These are phyloP conservation scores for Blastomyces silverae DNA, from an alignment of 2,329 filamentous ascomycete genomes.

Conservation along the genomic window DNA sequence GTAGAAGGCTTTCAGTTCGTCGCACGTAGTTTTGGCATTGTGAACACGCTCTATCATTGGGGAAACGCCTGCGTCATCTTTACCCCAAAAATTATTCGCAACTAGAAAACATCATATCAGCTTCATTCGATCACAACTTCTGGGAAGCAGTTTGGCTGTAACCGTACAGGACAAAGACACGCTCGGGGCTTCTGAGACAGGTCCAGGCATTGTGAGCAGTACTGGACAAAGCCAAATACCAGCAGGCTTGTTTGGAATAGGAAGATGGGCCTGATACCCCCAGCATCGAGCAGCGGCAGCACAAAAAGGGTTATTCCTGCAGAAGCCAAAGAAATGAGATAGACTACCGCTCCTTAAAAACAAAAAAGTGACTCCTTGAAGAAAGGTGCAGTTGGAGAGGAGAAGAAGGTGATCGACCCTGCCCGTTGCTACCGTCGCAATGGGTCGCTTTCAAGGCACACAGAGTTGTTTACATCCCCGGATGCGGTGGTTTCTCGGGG, in stretches of 20 bases:
- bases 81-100: conserved; percentile 99
- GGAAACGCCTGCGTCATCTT: conserved; percentile 90
- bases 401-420: not conserved
- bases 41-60: conserved; percentile 93
- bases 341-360: not conserved
- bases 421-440: not conserved
- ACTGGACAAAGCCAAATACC: not conserved
- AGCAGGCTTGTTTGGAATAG: conserved; percentile 4
- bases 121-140: not conserved
- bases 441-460: not conserved
- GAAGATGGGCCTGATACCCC: not conserved
- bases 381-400: not conserved
- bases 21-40: conserved; percentile 85
- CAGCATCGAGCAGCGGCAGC: not conserved
- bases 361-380: not conserved
- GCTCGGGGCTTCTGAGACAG: conserved; percentile 55
- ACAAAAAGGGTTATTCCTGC: not conserved
- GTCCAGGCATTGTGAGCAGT: conserved; percentile 50
- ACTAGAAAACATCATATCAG: conserved; percentile 49
- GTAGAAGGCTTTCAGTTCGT: conserved; percentile 91
- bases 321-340: not conserved
- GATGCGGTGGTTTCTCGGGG: conserved; percentile 11
- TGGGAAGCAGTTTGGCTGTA: not conserved
- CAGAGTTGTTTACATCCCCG: conserved; percentile 9
- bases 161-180: conserved; percentile 61